Evolutionary conservation across 169 alveolate species (phyloP), one percentile per base, ranked within the genome.

Genomic region (Ichthyophthirius multifiliis): DNA sequence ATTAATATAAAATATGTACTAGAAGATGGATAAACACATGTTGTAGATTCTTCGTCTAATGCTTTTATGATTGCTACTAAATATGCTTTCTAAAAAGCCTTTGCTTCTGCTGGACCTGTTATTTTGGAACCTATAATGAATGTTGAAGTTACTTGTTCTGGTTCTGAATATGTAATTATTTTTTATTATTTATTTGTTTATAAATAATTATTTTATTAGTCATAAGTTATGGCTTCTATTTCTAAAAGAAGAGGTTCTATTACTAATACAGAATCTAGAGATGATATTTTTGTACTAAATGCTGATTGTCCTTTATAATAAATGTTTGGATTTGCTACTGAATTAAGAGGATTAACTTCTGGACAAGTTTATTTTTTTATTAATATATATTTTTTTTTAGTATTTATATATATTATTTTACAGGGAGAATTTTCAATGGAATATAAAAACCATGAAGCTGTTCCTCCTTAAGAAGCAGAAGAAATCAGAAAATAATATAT

Each of bases 361-460:
- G 86, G 86, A 1, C 43, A 67, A 48, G 77, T 67, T 37, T 37
- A 13, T 0, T 6, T 18, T 6, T 37, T 13, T 2, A 13, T 6
- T 4, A 16, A 18, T n/a, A 18, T 9, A 67, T 1, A 15, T 18
- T 31, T 34, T 16, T 4, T 34, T 9, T 32, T 12, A 31, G 34
- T 65, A 32, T 6, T 18, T 10, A 12, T 12, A 47, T 12, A 12
- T 47, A 47, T 16, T 83, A 95, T n/a, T 89, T 89, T 63, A 96
- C 96, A 95, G 86, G 99, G 99, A 16, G 99, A 96, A 83, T 97
- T 94, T 90, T 92, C 96, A 12, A 96, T 97, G 98, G 99, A 97
- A 81, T 97, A 89, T 39, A 85, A 82, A 45, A 74, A 39, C 37
- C 94, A 89, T 41, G 79, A 41, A 41, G 90, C 91, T 32, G 87